A percentile compares a stretch with the other conserved stretches of the same genome.
phyloP scores from a whole-genome alignment of 495 filamentous ascomycete species.

The Cercophora sp. region DNA sequence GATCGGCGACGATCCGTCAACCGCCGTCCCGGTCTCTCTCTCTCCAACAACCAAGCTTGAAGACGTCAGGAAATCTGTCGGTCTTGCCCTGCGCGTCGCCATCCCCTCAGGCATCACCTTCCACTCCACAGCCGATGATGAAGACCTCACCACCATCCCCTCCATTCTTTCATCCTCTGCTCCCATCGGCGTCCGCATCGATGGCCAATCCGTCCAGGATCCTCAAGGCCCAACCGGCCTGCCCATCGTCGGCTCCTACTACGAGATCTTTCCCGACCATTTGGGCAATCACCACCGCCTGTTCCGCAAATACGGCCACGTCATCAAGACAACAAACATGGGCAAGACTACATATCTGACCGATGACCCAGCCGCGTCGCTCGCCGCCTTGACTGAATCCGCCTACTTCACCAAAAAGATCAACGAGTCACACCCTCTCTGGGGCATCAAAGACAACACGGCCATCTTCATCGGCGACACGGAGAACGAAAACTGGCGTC shows the following conservation, averaged over 20 bases:
- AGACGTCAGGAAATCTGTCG: constrained; percentile 21
- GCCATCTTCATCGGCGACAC: constrained; percentile 53
- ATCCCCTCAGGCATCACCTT: constrained; percentile 40
- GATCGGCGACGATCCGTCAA: constrained; percentile 39
- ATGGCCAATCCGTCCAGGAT: constrained; percentile 41
- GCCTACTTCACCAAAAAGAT: constrained; percentile 53
- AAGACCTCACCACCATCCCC: constrained; percentile 20
- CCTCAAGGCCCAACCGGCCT: constrained; percentile 44
- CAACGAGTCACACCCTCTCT: constrained; percentile 46
- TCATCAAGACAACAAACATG: constrained; percentile 54
- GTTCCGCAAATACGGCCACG: constrained; percentile 48
- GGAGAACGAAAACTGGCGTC: constrained; percentile 43
- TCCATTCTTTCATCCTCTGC: constrained; percentile 28
- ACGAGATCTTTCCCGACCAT: constrained; percentile 56
- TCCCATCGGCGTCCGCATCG: constrained; percentile 41
- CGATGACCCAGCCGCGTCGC: constrained; percentile 44
- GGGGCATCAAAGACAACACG: constrained; percentile 42
- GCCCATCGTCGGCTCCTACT: constrained; percentile 49
- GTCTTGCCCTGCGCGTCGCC: constrained; percentile 41
- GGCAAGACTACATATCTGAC: constrained; percentile 48
- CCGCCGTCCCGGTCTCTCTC: constrained; percentile 34
- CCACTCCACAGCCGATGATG: constrained; percentile 24
- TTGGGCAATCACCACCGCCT: constrained; percentile 56
- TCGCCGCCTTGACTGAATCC: constrained; percentile 40
- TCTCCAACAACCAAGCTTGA: constrained; percentile 28